Evolutionary conservation across 2,329 filamentous ascomycete species (phyloP), one percentile per base, ranked within the genome.

Genomic region (Colletotrichum destructivum): DNA sequence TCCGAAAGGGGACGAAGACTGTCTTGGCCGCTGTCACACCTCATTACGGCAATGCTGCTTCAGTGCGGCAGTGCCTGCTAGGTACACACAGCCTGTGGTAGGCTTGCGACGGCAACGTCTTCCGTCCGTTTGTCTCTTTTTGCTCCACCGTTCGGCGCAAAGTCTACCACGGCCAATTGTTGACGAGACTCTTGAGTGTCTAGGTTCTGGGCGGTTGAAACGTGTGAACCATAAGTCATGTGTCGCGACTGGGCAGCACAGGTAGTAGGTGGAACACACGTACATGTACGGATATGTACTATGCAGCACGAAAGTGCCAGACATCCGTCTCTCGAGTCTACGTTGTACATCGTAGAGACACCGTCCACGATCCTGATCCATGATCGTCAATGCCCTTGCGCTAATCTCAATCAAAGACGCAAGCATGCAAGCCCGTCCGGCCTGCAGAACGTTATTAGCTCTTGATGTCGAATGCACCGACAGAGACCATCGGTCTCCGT

Each of bases 311-410:
- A 26, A 13, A 16, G 51, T 26, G 42, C 40, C 40, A 52, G 31
- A 38, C 68, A 68, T 35, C 26, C 40, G 13, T 71, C 49, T 31
- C 42, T 54, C 54, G 38, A 38, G 31, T 35, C 31, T 35, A 31
- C 26, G 26, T 31, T 31, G 26, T 31, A 31, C 26, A 31, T 31
- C 26, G 5, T 31, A 35, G 31, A 42, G 35, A 35, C 52, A 26
- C 47, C 18, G 40, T 16, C 40, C 38, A 51, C 51, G 16, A 13
- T 60, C 54, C 47, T 69, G 65, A 60, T 69, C 59, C 65, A 63
- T 60, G 59, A 71, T 69, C 69, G 31, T 15, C 59, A 59, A 47
- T 63, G 69, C 54, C 69, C 65, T 52, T 71, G 69, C 54, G 69
- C 47, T 31, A 69, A 71, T 71, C 65, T 69, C 65, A 54, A 64